These are phyloP conservation scores for Imleria badia DNA, from an alignment of 768 basidiomycete species.

Conservation along the genomic window DNA sequence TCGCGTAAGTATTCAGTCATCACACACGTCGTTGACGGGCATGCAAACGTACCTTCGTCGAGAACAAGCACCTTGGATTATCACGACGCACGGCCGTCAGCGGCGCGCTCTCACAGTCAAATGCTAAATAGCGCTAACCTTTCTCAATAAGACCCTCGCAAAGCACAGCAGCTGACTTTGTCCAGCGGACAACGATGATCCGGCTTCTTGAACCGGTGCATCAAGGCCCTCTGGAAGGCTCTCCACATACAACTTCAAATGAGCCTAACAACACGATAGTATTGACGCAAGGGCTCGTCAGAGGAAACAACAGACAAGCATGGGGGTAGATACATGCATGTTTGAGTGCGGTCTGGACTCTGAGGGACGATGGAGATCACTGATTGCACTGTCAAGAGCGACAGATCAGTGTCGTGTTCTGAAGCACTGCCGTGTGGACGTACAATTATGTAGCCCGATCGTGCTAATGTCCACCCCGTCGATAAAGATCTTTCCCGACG, in stretches of 20 bases:
- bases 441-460: slow-evolving; percentile 65
- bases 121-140: slow-evolving; percentile 39
- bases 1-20: no score
- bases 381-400: slow-evolving; percentile 51
- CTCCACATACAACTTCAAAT: slow-evolving; percentile 69
- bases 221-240: slow-evolving; percentile 66
- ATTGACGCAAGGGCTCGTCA: neutral
- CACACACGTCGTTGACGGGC: no score
- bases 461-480: slow-evolving; percentile 76
- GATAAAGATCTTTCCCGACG: slow-evolving; percentile 63
- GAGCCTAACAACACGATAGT: slow-evolving; percentile 49
- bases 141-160: slow-evolving; percentile 77
- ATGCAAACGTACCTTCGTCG: slow-evolving; percentile 82
- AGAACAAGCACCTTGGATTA: slow-evolving; percentile 85
- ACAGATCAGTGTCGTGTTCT: neutral
- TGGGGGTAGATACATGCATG: slow-evolving; percentile 46
- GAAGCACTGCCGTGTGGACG: neutral
- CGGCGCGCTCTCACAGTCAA: neutral
- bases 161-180: slow-evolving; percentile 90
- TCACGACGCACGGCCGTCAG: slow-evolving; percentile 5
- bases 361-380: slow-evolving; percentile 87
- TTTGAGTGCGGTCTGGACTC: slow-evolving; percentile 69
- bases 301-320: neutral
- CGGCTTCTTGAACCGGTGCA: slow-evolving; percentile 73
- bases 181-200: slow-evolving; percentile 78